Evolutionary conservation across 225 moss, liverwort and hornwort genomes (phyloP).

Genomic region (Thuidium tamariscinum): DNA sequence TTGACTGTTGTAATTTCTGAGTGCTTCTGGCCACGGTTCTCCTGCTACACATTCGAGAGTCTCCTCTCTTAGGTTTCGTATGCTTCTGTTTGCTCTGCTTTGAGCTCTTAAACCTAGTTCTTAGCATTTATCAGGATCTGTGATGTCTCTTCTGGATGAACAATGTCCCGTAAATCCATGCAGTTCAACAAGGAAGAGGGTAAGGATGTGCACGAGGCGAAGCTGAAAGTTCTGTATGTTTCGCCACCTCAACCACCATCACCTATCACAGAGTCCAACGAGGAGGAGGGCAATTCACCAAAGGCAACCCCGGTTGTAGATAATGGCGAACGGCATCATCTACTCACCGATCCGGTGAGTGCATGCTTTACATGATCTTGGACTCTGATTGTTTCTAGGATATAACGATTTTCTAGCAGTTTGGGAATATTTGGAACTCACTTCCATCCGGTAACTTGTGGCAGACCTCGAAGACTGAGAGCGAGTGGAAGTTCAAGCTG

Average conservation of each 20-base stretch:
- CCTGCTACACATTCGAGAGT: not conserved
- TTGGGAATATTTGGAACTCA: not conserved
- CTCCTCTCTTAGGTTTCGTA: not conserved
- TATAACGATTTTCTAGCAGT: not conserved
- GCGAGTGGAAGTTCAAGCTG: slow-evolving; percentile 77
- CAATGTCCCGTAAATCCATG: not conserved
- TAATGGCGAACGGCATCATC: slow-evolving; percentile 61
- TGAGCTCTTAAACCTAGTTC: not conserved
- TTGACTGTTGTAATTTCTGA: not conserved
- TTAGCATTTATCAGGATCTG: not conserved
- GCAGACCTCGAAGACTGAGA: slow-evolving; percentile 64
- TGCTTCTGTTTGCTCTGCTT: not conserved
- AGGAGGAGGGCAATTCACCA: slow-evolving; percentile 63
- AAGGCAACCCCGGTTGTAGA: slow-evolving; percentile 31
- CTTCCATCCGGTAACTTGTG: not conserved
- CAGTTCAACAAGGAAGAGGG: slow-evolving; percentile 94
- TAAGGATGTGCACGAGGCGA: slow-evolving; percentile 71
- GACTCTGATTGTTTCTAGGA: not conserved
- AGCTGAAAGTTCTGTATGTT: slow-evolving; percentile 83
- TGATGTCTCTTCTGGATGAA: not conserved
- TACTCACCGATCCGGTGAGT: slow-evolving; percentile 46
- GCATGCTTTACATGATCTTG: too few relatives aligned
- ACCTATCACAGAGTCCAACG: slow-evolving; percentile 85
- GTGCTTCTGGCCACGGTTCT: too few relatives aligned
- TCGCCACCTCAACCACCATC: slow-evolving; percentile 95